These are phyloP conservation scores for Jacaranda mimosifolia DNA, from an alignment of 257 asterid genomes.

Conservation along the genomic window DNA sequence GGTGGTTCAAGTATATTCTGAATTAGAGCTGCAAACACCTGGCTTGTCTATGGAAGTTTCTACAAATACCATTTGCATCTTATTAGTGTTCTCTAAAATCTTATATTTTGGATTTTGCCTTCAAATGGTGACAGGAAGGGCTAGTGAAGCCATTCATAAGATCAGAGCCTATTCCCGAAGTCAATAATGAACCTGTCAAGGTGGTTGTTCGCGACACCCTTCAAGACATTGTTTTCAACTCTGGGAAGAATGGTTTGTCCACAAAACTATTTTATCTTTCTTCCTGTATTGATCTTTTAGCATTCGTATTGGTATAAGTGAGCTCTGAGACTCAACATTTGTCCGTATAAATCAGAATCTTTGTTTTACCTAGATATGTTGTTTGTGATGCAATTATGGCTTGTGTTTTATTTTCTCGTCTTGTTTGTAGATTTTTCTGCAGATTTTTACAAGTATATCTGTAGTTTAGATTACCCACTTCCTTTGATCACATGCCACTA, in stretches of 20 bases:
- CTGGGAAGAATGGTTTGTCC: constrained; percentile 77
- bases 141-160: constrained; percentile 60
- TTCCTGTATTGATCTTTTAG: too few species aligned
- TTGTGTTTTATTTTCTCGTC: not conserved
- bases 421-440: not conserved
- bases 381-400: constrained; percentile 6
- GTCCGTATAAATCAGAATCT: not conserved
- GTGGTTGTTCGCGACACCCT: constrained; percentile 78
- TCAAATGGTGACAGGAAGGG: constrained; percentile 62
- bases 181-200: constrained; percentile 80
- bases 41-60: not conserved
- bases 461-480: too few species aligned
- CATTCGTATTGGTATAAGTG: too few species aligned
- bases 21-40: too few species aligned
- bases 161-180: constrained; percentile 86
- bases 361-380: constrained; percentile 1
- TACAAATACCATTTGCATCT: constrained; percentile 14
- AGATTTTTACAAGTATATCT: not conserved
- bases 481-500: too few species aligned
- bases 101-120: constrained; percentile 5
- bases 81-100: not conserved
- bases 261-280: not conserved
- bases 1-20: too few species aligned
- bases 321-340: not conserved
- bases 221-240: constrained; percentile 66